Evolutionary conservation across 495 filamentous ascomycete genomes (phyloP).

Genomic region (Saxophila tyrrhenica): DNA sequence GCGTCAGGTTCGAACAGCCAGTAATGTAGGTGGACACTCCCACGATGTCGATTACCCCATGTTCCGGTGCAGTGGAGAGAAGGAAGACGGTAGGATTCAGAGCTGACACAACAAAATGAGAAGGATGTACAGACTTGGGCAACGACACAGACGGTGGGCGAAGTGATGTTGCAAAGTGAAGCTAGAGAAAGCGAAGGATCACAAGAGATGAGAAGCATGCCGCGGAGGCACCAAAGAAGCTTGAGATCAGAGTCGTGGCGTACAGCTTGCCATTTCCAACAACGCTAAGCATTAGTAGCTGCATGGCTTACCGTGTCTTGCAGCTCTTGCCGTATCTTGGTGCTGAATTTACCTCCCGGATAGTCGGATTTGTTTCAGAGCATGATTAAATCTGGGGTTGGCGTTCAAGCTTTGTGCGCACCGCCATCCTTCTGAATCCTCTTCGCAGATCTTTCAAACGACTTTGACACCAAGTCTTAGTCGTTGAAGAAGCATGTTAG

Average conservation of each 20-base stretch:
- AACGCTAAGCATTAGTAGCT: not conserved
- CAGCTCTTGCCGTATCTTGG: not conserved
- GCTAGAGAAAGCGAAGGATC: not conserved
- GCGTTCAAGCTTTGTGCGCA: not conserved
- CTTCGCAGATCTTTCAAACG: too few relatives aligned
- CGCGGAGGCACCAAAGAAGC: not conserved
- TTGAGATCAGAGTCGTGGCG: not conserved
- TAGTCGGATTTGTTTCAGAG: not conserved
- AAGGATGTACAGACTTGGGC: not conserved
- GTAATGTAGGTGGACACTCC: not conserved
- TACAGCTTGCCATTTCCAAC: too few relatives aligned
- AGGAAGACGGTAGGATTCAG: not conserved
- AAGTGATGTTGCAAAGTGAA: not conserved
- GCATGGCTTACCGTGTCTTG: not conserved
- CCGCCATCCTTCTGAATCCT: not conserved
- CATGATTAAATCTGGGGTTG: not conserved
- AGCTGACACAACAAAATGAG: not conserved
- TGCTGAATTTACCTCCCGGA: not conserved
- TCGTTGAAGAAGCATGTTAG: too few relatives aligned
- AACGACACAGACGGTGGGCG: not conserved
- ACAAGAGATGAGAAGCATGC: not conserved
- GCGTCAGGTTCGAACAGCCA: not conserved
- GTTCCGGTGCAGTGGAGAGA: not conserved
- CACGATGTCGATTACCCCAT: not conserved
- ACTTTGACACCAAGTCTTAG: too few relatives aligned